Conservation (phyloP, 2,329 filamentous ascomycete genomes). For the Hypoxylon sp. region DNA sequence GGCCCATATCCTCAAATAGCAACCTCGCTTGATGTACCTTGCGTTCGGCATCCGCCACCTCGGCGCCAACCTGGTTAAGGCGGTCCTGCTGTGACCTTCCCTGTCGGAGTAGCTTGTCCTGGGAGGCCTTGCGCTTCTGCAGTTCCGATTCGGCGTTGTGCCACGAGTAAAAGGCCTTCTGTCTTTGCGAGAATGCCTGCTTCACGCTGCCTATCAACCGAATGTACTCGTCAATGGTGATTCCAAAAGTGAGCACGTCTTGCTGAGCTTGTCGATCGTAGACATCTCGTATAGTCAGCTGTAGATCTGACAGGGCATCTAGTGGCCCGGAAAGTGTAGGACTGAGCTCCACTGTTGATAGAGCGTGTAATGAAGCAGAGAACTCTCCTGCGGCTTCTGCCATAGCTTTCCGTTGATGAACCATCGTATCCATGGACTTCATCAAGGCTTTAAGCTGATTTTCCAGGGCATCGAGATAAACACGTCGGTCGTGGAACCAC, state of each 20-base stretch:
- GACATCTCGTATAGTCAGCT: constrained; percentile 92
- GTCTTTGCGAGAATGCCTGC: constrained; percentile 89
- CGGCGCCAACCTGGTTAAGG: constrained; percentile 90
- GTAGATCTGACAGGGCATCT: constrained; percentile 91
- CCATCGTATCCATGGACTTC: constrained; percentile 94
- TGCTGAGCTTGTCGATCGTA: constrained; percentile 98
- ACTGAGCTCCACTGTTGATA: constrained; percentile 93
- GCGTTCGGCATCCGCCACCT: constrained; percentile 94
- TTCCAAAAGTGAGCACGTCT: constrained; percentile 94
- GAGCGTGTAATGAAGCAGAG: constrained; percentile 89
- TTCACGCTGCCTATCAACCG: constrained; percentile 96
- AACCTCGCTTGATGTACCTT: constrained; percentile 91
- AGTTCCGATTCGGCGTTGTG: constrained; percentile 91
- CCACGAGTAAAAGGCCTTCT: constrained; percentile 97
- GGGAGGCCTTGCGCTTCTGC: constrained; percentile 87
- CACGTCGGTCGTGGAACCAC: constrained; percentile 98
- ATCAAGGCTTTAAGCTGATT: constrained; percentile 90
- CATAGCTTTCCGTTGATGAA: constrained; percentile 91
- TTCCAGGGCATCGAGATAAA: constrained; percentile 95
- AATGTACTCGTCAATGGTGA: constrained; percentile 98
- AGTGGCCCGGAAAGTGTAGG: constrained; percentile 89
- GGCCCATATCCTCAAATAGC: constrained; percentile 97
- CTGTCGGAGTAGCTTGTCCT: constrained; percentile 95
- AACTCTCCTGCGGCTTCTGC: constrained; percentile 95
- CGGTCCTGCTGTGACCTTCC: constrained; percentile 97